phyloP scores from a whole-genome alignment of 1,284 basidiomycete species.

The Ceratobasidium sp. region DNA sequence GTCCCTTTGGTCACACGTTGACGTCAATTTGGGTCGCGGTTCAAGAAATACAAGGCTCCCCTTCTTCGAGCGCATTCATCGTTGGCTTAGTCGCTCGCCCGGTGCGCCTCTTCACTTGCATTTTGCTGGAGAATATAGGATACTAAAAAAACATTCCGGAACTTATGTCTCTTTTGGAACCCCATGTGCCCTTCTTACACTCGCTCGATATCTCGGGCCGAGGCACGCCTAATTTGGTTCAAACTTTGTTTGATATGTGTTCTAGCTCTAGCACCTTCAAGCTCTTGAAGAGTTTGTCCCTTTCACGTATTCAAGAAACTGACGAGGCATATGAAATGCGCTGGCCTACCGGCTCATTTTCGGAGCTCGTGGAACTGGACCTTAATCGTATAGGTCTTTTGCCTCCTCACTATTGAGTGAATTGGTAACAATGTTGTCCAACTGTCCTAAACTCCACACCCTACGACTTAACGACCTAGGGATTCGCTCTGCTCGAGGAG shows the following conservation, averaged over 20 bases:
- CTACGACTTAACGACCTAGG: background rate
- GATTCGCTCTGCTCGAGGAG: no score
- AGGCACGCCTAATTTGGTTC: background rate
- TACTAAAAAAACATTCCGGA: background rate
- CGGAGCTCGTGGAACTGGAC: background rate
- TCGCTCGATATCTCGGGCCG: background rate
- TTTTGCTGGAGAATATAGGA: background rate
- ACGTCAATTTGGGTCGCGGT: background rate
- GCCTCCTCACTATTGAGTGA: background rate
- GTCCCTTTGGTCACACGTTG: conserved; percentile 3
- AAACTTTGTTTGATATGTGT: no score
- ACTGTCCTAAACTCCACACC: background rate
- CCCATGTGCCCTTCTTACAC: background rate
- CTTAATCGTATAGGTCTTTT: background rate
- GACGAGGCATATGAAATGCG: no score
- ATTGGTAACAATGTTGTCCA: background rate
- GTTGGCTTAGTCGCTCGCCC: background rate
- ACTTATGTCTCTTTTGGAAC: background rate
- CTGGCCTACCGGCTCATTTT: background rate
- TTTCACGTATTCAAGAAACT: background rate
- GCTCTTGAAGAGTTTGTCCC: background rate
- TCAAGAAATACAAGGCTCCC: background rate
- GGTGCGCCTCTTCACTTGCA: background rate
- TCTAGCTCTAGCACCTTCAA: no score
- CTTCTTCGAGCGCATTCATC: background rate